Conservation (phyloP, 805 yeast species). For the Lipomyces yamadae region DNA sequence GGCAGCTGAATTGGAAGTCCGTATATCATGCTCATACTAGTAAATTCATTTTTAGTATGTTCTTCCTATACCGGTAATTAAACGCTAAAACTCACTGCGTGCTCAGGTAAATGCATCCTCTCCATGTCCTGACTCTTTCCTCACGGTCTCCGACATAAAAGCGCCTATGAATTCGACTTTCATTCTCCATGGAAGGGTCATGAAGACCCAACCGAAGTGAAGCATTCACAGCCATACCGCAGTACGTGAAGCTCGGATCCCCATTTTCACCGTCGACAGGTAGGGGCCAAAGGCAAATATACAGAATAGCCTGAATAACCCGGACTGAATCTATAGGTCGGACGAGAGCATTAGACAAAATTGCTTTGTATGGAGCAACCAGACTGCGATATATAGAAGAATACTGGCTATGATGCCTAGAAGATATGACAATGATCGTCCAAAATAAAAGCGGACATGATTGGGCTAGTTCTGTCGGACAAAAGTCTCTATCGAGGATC, state of each 20-base stretch:
- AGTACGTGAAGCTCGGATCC: constrained; percentile 5
- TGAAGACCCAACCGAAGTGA: neutral
- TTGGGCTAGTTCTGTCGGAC: neutral
- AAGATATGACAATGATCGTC: constrained; percentile 4
- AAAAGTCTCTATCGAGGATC: constrained; percentile 4
- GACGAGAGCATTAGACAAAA: neutral
- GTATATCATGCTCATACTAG: neutral
- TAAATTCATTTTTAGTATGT: neutral
- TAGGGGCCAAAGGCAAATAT: constrained; percentile 3
- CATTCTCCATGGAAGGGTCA: neutral
- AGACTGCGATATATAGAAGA: neutral
- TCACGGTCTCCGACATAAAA: neutral
- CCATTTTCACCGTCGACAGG: neutral
- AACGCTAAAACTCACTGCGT: constrained; percentile 3
- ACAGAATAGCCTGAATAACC: constrained; percentile 3
- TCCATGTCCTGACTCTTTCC: constrained; percentile 7
- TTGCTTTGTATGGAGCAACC: neutral
- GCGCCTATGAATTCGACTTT: neutral
- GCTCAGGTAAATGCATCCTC: constrained; percentile 6
- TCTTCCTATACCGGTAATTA: neutral
- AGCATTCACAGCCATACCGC: constrained; percentile 9
- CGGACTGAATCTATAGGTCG: neutral
- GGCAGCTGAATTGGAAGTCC: constrained; percentile 8
- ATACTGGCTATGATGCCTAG: neutral
- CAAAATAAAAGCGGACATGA: constrained; percentile 6